These are phyloP conservation scores for Neurospora intermedia DNA, from an alignment of 495 filamentous ascomycete species.

Conservation along the genomic window DNA sequence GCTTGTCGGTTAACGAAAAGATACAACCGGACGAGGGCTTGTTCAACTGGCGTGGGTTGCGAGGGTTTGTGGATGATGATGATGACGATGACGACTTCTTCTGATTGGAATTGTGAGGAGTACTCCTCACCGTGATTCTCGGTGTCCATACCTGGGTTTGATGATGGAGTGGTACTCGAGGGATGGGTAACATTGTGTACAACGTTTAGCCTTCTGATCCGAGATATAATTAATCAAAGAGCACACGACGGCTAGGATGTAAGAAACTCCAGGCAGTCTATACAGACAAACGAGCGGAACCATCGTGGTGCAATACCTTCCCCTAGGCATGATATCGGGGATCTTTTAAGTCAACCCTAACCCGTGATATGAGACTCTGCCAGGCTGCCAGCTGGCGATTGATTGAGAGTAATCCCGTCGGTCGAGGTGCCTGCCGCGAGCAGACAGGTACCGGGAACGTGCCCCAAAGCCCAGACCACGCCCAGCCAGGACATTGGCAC, in stretches of 20 bases:
- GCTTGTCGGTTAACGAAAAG: conserved; percentile 41
- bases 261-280: neutral
- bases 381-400: neutral
- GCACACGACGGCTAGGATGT: neutral
- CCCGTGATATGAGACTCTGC: neutral
- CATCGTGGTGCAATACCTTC: neutral
- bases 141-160: too few species aligned
- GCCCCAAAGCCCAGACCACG: neutral
- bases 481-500: neutral
- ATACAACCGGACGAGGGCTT: conserved; percentile 13
- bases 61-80: neutral
- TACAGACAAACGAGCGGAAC: neutral
- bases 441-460: neutral
- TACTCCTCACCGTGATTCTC: too few species aligned
- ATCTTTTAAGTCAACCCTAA: neutral
- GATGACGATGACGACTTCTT: neutral
- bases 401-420: neutral
- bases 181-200: neutral
- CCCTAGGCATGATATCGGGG: neutral
- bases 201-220: neutral
- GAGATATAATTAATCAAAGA: neutral
- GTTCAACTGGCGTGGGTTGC: neutral
- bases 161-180: neutral
- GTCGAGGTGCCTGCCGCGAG: neutral
- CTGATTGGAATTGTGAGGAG: neutral